Conservation (phyloP, 2,329 filamentous ascomycete species). For the Aureobasidium sp. region DNA sequence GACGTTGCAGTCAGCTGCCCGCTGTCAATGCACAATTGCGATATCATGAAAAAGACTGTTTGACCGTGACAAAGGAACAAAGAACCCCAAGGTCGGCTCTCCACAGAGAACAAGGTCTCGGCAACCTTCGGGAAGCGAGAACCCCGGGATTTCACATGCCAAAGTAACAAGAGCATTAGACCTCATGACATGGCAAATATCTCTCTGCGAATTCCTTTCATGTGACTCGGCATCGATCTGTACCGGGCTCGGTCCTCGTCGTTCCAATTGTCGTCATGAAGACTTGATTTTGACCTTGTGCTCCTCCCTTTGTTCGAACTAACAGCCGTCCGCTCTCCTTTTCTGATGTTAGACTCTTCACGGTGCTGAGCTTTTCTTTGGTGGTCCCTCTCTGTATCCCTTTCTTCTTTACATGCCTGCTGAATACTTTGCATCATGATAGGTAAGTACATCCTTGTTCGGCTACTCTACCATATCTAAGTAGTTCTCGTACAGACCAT, state of each 20-base stretch:
- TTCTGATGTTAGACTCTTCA: neutral
- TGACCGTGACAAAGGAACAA: neutral
- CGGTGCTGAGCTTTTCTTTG: neutral
- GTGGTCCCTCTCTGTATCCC: neutral
- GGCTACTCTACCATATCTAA: too few species aligned
- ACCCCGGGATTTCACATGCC: neutral
- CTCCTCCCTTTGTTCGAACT: neutral
- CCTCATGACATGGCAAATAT: slow-evolving; percentile 5
- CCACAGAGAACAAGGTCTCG: neutral
- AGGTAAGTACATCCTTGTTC: neutral
- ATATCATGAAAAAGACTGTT: neutral
- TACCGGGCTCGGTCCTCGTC: neutral
- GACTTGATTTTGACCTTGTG: neutral
- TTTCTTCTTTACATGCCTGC: neutral
- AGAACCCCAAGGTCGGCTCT: neutral
- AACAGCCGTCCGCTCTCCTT: neutral
- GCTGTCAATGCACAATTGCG: neutral
- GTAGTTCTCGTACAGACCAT: slow-evolving; percentile 53
- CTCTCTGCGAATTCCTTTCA: neutral
- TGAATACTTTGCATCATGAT: neutral
- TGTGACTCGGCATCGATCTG: neutral
- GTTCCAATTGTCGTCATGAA: neutral
- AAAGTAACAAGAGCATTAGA: neutral
- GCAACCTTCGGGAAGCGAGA: neutral
- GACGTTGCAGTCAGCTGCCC: neutral